Evolutionary conservation across 495 filamentous ascomycete species (phyloP), one percentile per base, ranked within the genome.

Genomic region (Amniculicola lignicola): DNA sequence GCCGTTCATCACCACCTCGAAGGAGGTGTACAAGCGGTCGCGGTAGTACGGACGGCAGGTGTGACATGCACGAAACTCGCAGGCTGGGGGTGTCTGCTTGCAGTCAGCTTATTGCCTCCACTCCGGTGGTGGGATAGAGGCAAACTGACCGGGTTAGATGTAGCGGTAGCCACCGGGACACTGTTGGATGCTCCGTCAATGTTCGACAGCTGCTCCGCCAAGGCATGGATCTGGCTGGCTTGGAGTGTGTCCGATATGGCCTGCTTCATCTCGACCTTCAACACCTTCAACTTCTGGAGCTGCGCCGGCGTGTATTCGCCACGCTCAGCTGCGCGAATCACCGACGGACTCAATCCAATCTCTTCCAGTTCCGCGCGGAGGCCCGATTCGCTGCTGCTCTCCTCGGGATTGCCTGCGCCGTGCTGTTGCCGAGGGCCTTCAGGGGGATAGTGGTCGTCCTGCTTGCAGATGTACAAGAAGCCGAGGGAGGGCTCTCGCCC

Each of bases 381-480:
- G 64, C 44, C 21, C 62, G 15, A 72, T 37, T 56, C 49, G 14
- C 19, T 40, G 9, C 10, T 6, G 11, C 6, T 19, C 14, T 15
- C 15, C 24, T 25, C 18, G 33, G n/a, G 21, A 4, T 42, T n/a
- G 15, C 3, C 11, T 9, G 25, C 38, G n/a, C n/a, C n/a, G n/a
- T n/a, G n/a, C n/a, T n/a, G n/a, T n/a, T n/a, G n/a, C n/a, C n/a
- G n/a, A n/a, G n/a, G n/a, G n/a, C n/a, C n/a, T n/a, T 37, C 14
- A 22, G 31, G 19, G 12, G 47, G 5, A 14, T 7, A 4, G 10
- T 28, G 18, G 16, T 70, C 68, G 62, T 89, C 85, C 59, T 82
- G 75, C 4, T 72, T 77, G 64, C 88, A 90, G 37, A 72, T 65
- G 56, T 86, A 90, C 18, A 90, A 69, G 79, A 81, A 89, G 23